phyloP scores from a whole-genome alignment of 176 grass and related monocot genomes.

The Raddia guianensis region DNA sequence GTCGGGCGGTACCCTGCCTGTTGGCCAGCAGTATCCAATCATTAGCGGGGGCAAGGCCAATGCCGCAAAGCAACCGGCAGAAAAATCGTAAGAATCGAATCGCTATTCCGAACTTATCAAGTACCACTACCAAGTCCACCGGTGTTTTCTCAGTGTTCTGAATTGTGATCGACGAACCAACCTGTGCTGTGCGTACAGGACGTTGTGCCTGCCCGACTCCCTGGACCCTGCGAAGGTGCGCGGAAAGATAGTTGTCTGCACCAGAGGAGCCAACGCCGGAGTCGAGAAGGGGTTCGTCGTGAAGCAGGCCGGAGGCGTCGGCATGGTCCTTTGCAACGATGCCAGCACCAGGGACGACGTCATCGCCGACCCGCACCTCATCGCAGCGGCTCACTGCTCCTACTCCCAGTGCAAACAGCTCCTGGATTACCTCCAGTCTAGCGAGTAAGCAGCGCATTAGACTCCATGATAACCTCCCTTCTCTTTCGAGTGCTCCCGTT shows the following conservation, averaged over 20 bases:
- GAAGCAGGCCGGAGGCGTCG: constrained; percentile 55
- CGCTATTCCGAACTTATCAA: neutral
- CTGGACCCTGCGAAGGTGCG: no score
- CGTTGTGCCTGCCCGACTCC: constrained; percentile 52
- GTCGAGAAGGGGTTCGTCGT: constrained; percentile 57
- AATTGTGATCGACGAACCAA: neutral
- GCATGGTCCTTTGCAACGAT: constrained; percentile 70
- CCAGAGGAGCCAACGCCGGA: constrained; percentile 49
- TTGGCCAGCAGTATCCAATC: constrained; percentile 32
- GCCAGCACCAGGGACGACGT: constrained; percentile 16
- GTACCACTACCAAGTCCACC: neutral
- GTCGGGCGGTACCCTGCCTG: constrained; percentile 25
- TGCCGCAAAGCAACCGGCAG: neutral
- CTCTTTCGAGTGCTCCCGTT: no score
- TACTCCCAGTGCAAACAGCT: constrained; percentile 42
- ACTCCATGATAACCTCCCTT: no score
- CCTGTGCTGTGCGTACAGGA: constrained; percentile 44
- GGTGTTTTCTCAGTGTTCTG: neutral
- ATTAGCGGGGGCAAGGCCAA: constrained; percentile 57
- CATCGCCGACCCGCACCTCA: constrained; percentile 49
- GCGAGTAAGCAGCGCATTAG: constrained; percentile 40
- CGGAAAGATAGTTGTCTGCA: constrained; percentile 75
- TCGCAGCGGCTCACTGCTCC: constrained; percentile 63
- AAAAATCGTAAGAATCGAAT: constrained; percentile 41
- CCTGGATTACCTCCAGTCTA: constrained; percentile 38